phyloP scores from a whole-genome alignment of 306 rosid genomes.

The Ziziphus jujuba region DNA sequence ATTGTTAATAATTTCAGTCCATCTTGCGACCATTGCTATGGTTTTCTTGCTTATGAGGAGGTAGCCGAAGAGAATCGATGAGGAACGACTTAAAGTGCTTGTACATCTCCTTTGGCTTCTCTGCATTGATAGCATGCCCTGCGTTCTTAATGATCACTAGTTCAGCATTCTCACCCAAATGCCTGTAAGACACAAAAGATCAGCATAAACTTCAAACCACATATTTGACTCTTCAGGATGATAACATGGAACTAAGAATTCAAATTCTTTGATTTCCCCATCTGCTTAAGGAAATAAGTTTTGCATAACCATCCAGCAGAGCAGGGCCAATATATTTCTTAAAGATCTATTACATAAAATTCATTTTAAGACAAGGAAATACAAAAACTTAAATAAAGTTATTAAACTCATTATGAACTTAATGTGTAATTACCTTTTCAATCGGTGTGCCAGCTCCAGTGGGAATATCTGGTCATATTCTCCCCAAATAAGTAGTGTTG shows the following conservation, averaged over 20 bases:
- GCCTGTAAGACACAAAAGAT: constrained; percentile 38
- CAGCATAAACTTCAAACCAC: background rate
- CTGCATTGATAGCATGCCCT: constrained; percentile 80
- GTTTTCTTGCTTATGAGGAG: constrained; percentile 32
- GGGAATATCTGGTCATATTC: constrained; percentile 82
- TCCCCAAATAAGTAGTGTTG: constrained; percentile 83
- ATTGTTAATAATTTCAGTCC: constrained; percentile 33
- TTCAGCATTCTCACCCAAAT: constrained; percentile 64
- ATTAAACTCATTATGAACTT: constrained; percentile 2
- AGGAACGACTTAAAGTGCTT: constrained; percentile 64
- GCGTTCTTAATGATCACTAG: constrained; percentile 70
- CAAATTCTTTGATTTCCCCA: background rate
- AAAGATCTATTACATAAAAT: too few relatives aligned
- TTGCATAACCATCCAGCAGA: too few relatives aligned
- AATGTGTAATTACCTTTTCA: constrained; percentile 47
- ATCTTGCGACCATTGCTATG: constrained; percentile 47
- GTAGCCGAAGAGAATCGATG: constrained; percentile 24
- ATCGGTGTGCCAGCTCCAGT: constrained; percentile 76
- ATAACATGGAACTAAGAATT: background rate
- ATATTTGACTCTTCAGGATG: background rate
- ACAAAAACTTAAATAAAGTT: background rate
- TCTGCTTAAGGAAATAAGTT: too few relatives aligned
- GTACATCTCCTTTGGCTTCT: constrained; percentile 70
- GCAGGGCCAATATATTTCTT: too few relatives aligned
- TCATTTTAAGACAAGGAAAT: background rate